Percentiles rank a stretch among this genome's conserved stretches.
Evolutionary conservation across 192 early-diverging fungal genomes (phyloP).

Genomic region (Coemansia sp.): DNA sequence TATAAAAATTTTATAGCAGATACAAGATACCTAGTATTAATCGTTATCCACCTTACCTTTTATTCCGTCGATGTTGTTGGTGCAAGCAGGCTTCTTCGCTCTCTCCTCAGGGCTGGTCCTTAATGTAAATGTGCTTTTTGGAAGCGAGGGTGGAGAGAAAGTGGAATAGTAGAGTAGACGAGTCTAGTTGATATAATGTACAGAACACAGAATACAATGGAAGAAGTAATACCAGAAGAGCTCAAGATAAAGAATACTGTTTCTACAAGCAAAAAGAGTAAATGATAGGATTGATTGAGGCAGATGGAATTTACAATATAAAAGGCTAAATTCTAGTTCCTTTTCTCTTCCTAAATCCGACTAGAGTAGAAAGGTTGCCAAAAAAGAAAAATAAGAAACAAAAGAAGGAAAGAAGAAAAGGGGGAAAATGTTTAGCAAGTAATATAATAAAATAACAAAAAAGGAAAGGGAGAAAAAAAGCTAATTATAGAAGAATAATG

Average conservation of each 20-base stretch:
- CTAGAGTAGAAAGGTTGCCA: not conserved
- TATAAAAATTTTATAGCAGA: no score
- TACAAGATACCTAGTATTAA: no score
- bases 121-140: no score
- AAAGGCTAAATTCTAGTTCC: not conserved
- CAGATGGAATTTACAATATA: slow-evolving; percentile 4
- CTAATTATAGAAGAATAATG: slow-evolving; percentile 8
- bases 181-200: slow-evolving; percentile 5
- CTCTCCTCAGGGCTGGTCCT: no score
- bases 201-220: not conserved
- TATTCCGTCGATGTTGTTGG: no score
- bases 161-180: not conserved
- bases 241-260: not conserved
- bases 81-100: no score
- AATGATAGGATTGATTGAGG: not conserved
- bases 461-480: slow-evolving; percentile 4
- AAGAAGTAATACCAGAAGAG: not conserved
- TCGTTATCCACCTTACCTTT: no score
- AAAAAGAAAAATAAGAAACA: slow-evolving; percentile 1
- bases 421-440: not conserved
- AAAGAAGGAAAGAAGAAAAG: slow-evolving; percentile 1
- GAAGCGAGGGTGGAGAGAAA: no score
- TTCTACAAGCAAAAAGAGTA: not conserved
- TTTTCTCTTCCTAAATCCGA: not conserved
- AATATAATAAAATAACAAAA: slow-evolving; percentile 16